These are phyloP conservation scores for Suillus luteus DNA, from an alignment of 768 basidiomycete species.

Conservation along the genomic window DNA sequence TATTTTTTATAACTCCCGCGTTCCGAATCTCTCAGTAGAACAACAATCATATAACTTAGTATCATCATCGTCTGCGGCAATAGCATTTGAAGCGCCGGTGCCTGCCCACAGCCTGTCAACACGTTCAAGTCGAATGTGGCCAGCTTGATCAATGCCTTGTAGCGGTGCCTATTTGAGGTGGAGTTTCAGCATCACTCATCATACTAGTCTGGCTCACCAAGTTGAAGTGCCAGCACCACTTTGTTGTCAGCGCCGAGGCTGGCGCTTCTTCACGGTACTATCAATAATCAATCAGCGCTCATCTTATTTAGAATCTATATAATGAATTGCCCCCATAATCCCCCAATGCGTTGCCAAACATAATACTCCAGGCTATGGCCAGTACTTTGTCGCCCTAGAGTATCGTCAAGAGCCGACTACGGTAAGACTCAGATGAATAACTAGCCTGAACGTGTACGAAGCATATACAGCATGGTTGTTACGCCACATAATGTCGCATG, in stretches of 20 bases:
- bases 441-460: neutral
- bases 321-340: neutral
- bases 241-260: neutral
- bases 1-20: no score
- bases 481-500: neutral
- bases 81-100: no score
- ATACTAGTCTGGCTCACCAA: neutral
- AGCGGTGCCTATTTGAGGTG: neutral
- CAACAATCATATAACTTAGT: no score
- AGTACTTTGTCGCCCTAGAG: neutral
- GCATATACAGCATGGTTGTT: neutral
- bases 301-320: neutral
- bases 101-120: neutral
- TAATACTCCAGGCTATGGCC: neutral
- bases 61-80: no score
- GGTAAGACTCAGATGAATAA: neutral
- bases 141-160: neutral
- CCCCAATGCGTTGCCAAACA: neutral
- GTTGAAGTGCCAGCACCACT: neutral
- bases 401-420: neutral
- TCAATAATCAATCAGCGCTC: neutral
- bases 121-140: neutral
- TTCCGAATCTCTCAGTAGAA: no score
- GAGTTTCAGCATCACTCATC: neutral
- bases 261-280: neutral